Evolutionary conservation across 164 flowering plant species (phyloP).

Genomic region (Liquidambar formosana): DNA sequence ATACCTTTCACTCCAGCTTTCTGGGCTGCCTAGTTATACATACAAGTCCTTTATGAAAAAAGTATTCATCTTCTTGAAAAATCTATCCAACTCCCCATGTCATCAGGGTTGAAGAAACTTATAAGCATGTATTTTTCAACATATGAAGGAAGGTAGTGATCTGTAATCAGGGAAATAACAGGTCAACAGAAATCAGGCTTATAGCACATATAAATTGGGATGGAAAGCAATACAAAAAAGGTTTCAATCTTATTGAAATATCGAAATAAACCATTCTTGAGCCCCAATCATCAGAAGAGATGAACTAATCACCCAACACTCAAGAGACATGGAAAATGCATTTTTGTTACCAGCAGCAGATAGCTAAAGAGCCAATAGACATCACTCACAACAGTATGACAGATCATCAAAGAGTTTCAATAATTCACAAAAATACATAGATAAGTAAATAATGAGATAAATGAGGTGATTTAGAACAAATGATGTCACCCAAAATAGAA

Average conservation of each 20-base stretch:
- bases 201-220: neutral
- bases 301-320: neutral
- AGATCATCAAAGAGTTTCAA: neutral
- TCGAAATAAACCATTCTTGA: too few relatives aligned
- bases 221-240: neutral
- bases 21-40: too few relatives aligned
- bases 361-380: neutral
- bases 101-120: neutral
- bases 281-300: too few relatives aligned
- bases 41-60: too few relatives aligned
- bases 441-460: neutral
- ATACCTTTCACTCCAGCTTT: too few relatives aligned
- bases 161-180: neutral
- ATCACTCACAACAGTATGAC: neutral
- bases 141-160: neutral
- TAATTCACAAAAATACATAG: neutral
- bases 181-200: neutral
- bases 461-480: too few relatives aligned
- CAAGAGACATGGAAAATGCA: neutral
- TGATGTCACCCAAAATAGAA: neutral
- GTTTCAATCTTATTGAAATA: neutral
- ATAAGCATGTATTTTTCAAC: neutral
- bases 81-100: too few relatives aligned
- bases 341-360: neutral
- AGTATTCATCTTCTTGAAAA: too few relatives aligned